phyloP scores from a whole-genome alignment of 73 alveolate genomes.

The Paramecium biaurelia region DNA sequence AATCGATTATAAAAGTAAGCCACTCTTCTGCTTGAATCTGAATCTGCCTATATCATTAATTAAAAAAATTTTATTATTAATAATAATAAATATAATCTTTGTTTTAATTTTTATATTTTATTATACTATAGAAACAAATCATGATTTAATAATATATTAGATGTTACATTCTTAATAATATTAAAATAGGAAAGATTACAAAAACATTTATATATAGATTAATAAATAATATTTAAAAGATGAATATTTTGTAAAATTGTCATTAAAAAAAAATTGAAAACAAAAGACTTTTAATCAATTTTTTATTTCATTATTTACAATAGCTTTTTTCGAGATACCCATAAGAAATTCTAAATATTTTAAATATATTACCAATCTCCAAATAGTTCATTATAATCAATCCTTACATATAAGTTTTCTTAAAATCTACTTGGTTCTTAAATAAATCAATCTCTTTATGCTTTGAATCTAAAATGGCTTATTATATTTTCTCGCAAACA shows the following conservation, averaged over 20 bases:
- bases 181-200: background rate
- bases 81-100: background rate
- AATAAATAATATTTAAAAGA: background rate
- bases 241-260: background rate
- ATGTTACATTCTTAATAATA: background rate
- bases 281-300: background rate
- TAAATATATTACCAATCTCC: background rate
- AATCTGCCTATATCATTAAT: constrained; percentile 25
- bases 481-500: background rate
- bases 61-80: background rate
- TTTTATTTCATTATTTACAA: background rate
- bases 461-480: background rate
- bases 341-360: background rate
- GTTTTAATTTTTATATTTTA: background rate
- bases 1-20: constrained; percentile 94
- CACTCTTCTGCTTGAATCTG: constrained; percentile 72
- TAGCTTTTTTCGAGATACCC: background rate
- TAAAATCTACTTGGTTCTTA: background rate
- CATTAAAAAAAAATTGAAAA: background rate
- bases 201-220: background rate
- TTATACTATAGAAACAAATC: background rate
- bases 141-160: background rate
- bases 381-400: background rate
- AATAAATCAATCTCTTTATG: background rate
- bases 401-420: background rate